Base-by-base conservation (phyloP, 768 basidiomycete species). In the Tricholoma sp. region DNA sequence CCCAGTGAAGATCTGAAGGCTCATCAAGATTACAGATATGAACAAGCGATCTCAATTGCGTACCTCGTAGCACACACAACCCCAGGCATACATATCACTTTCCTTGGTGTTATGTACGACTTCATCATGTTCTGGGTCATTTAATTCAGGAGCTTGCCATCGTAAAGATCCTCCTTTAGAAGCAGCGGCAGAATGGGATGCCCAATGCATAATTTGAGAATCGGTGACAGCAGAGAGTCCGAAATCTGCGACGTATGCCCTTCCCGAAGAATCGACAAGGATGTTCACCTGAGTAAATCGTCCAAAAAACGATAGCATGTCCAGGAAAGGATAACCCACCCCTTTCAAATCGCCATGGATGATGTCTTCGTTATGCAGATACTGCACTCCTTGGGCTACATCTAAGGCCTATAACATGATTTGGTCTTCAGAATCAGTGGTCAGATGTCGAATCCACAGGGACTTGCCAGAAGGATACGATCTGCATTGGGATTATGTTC, bases 301-400 rank as follows among this genome's bases (percentile, higher is more conserved):
- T 18, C 19, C 16, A 35, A n/a, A 34, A 6, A 7, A 52, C 6
- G n/a, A 52, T 14, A 7, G 35, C n/a, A 16, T 14, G 6, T 2
- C 8, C 1, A 35, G 27, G 50, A 35, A 19, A 32, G 8, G 29
- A 39, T 18, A n/a, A 3, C 50, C 4, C 45, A 71, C 69, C 43
- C 67, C 68, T 65, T 70, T 70, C 18, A 72, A 59, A 59, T 72
- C 70, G 11, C 71, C 70, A 45, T 72, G 71, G 16, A 71, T 61
- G 9, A 71, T 65, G 19, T 62, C 50, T 34, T 63, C 51, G 18
- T 24, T 32, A 57, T 72, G 71, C 3, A 72, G 61, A 57, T 70
- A 68, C 14, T 64, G 51, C n/a, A 72, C 39, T 14, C 71, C 71
- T n/a, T 57, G 50, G 0, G 66, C 68, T 4, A 68, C 60, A 29